Percentiles rank a stretch among this genome's conserved stretches.
These are phyloP conservation scores for Fusarium mundagurra DNA, from an alignment of 2,329 filamentous ascomycete genomes.

Conservation along the genomic window DNA sequence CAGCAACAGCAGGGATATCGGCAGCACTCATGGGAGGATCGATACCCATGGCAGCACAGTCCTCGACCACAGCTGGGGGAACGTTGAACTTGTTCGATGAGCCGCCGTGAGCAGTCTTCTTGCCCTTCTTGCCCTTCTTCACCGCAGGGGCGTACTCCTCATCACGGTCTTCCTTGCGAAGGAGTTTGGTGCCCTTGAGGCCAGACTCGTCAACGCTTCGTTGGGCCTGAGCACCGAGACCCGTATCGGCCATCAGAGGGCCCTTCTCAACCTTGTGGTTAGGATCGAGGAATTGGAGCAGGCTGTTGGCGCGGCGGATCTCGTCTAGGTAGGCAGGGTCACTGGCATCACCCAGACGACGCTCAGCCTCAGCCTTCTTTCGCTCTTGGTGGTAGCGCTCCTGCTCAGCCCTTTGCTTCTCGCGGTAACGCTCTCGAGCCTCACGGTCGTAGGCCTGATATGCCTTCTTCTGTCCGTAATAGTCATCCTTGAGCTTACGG, in stretches of 20 bases:
- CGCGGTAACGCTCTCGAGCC: slow-evolving; percentile 77
- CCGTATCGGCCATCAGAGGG: slow-evolving; percentile 71
- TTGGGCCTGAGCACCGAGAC: slow-evolving; percentile 80
- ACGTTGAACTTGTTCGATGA: slow-evolving; percentile 76
- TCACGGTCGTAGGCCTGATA: slow-evolving; percentile 85
- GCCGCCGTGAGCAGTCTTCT: slow-evolving; percentile 65
- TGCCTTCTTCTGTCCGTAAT: slow-evolving; percentile 85
- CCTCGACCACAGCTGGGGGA: slow-evolving; percentile 90
- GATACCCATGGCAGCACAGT: slow-evolving; percentile 84
- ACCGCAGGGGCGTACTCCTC: slow-evolving; percentile 85
- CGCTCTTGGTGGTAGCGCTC: slow-evolving; percentile 76
- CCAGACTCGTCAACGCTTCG: slow-evolving; percentile 86
- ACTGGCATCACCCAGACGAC: slow-evolving; percentile 81
- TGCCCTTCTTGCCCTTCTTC: slow-evolving; percentile 90
- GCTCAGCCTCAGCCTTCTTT: slow-evolving; percentile 79
- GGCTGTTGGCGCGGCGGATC: slow-evolving; percentile 86
- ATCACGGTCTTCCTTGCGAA: slow-evolving; percentile 87
- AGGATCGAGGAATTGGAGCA: slow-evolving; percentile 93
- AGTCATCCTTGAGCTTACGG: slow-evolving; percentile 89
- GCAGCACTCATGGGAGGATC: slow-evolving; percentile 87
- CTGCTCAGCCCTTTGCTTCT: slow-evolving; percentile 84
- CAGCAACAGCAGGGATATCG: slow-evolving; percentile 80
- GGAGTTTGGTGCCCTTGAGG: slow-evolving; percentile 84
- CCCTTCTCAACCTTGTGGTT: slow-evolving; percentile 73
- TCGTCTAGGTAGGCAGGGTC: slow-evolving; percentile 92